Conservation (phyloP, 495 filamentous ascomycete species). For the Hypoxylon fuscum region DNA sequence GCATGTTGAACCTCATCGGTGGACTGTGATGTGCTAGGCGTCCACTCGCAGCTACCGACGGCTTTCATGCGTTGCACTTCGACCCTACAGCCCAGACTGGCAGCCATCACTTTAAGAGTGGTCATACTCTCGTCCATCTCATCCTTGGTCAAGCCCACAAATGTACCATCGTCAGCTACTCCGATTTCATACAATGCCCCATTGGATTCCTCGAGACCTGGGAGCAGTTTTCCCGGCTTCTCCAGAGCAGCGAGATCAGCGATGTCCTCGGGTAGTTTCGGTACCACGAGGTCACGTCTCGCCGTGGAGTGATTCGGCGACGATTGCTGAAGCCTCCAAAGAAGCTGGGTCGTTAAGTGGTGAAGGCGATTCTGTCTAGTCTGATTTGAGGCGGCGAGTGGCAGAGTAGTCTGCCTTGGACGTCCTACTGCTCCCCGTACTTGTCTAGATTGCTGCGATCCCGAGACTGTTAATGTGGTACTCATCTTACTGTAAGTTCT, state of each 20-base stretch:
- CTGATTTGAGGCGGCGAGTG: constrained; percentile 58
- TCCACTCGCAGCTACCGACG: constrained; percentile 88
- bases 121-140: constrained; percentile 90
- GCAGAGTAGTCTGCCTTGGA: constrained; percentile 40
- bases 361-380: constrained; percentile 84
- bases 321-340: constrained; percentile 96
- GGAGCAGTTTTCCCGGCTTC: constrained; percentile 70
- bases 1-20: constrained; percentile 48
- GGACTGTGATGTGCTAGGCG: constrained; percentile 47
- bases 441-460: constrained; percentile 67
- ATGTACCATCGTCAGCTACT: constrained; percentile 91
- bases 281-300: constrained; percentile 70
- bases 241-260: constrained; percentile 60
- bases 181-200: constrained; percentile 97
- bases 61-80: constrained; percentile 82
- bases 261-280: constrained; percentile 72
- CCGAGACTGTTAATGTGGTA: constrained; percentile 48
- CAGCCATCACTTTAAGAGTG: constrained; percentile 87
- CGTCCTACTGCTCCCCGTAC: constrained; percentile 69
- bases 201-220: constrained; percentile 89
- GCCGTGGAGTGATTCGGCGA: constrained; percentile 87
- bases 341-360: constrained; percentile 90
- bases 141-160: constrained; percentile 88
- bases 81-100: constrained; percentile 88
- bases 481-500: constrained; percentile 72